Evolutionary conservation across 345 rosid species (phyloP).

Genomic region (Bretschneidera sinensis): DNA sequence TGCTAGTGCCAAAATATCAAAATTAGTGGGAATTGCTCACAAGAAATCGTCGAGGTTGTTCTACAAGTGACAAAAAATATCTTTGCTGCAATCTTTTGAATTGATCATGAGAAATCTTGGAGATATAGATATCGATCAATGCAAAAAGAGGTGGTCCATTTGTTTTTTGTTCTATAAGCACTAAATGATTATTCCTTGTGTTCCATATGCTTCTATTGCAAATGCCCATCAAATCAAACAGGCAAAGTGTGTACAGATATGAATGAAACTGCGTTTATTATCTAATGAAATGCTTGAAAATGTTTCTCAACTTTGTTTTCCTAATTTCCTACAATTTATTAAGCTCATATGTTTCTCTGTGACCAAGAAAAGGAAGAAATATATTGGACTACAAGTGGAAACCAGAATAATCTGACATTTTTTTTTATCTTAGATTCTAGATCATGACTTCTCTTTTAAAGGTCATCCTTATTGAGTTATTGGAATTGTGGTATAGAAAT

Average conservation of each 20-base stretch:
- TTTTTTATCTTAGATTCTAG: not conserved
- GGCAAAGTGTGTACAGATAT: not conserved
- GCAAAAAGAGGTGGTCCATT: constrained; percentile 18
- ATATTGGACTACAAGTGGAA: not conserved
- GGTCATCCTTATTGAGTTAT: not conserved
- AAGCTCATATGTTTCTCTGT: not conserved
- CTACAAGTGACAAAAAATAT: constrained; percentile 1
- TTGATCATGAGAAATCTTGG: constrained; percentile 1
- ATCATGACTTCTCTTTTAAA: not conserved
- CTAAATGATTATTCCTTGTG: not conserved
- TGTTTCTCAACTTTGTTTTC: too few species aligned
- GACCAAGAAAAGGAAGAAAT: not conserved
- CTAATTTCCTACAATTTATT: too few species aligned
- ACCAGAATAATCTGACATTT: not conserved
- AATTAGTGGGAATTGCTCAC: not conserved
- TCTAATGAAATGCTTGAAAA: too few species aligned
- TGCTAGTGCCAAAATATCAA: too few species aligned
- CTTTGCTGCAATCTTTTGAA: constrained; percentile 13
- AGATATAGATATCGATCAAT: not conserved
- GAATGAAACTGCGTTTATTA: too few species aligned
- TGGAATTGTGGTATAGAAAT: too few species aligned
- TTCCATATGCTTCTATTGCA: not conserved
- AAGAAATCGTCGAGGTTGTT: not conserved
- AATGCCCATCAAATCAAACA: not conserved
- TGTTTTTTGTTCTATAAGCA: constrained; percentile 2